These are phyloP conservation scores for Raffaelea arxii DNA, from an alignment of 2,329 filamentous ascomycete species.

Conservation along the genomic window DNA sequence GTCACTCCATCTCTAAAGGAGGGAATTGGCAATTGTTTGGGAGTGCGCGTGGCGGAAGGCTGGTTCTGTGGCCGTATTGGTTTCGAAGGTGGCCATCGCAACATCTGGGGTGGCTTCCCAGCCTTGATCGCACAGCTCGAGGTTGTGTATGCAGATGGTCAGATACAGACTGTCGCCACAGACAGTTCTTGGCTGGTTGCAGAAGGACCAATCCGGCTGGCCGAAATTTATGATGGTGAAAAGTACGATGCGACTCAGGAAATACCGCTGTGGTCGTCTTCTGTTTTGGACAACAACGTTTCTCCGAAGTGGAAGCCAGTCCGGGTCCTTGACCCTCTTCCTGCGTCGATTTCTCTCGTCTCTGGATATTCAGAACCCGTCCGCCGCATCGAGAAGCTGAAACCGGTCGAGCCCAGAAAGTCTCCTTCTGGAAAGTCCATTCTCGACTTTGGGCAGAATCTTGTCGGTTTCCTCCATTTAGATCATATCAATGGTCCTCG, in stretches of 20 bases:
- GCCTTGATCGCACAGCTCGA: conserved; percentile 13
- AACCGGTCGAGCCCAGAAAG: conserved; percentile 20
- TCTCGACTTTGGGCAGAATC: conserved; percentile 49
- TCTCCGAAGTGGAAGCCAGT: conserved; percentile 12
- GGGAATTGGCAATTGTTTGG: conserved; percentile 22
- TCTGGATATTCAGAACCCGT: conserved; percentile 29
- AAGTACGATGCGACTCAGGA: conserved; percentile 30
- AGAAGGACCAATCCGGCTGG: conserved; percentile 18
- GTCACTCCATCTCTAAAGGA: conserved; percentile 18
- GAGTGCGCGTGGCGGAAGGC: conserved; percentile 31
- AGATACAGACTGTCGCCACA: background rate
- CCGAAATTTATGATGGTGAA: conserved; percentile 44
- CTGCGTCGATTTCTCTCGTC: conserved; percentile 26
- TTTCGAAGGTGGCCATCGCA: conserved; percentile 12
- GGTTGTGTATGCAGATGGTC: conserved; percentile 13
- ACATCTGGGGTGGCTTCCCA: conserved; percentile 4
- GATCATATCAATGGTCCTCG: conserved; percentile 18
- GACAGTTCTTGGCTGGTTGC: conserved; percentile 12
- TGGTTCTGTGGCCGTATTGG: conserved; percentile 29
- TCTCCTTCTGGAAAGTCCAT: conserved; percentile 33
- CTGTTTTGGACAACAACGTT: too few species aligned
- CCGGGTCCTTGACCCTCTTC: conserved; percentile 21
- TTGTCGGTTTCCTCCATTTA: conserved; percentile 40
- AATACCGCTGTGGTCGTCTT: background rate
- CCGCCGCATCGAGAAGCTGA: conserved; percentile 22